A percentile compares a stretch with the other conserved stretches of the same genome.
These are phyloP conservation scores for Sclerospora graminicola DNA, from an alignment of 352 stramenopile genomes.

Conservation along the genomic window DNA sequence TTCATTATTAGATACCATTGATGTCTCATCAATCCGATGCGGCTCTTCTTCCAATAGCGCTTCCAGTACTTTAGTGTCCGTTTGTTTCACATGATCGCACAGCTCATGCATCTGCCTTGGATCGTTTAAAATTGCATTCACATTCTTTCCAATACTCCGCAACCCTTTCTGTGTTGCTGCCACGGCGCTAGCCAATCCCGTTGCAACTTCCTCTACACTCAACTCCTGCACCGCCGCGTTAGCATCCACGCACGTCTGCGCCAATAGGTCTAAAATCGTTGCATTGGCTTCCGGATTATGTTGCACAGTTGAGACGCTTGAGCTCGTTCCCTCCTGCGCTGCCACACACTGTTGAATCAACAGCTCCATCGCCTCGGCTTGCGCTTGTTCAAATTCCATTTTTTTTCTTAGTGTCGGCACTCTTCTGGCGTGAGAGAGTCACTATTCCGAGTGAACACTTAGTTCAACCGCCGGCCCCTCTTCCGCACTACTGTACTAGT, in stretches of 20 bases:
- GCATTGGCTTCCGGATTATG: slow-evolving; percentile 21
- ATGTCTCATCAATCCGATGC: background rate
- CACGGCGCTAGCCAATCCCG: slow-evolving; percentile 40
- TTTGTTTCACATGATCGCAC: slow-evolving; percentile 39
- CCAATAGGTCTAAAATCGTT: slow-evolving; percentile 56
- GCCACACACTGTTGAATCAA: slow-evolving; percentile 42
- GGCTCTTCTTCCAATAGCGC: slow-evolving; percentile 11
- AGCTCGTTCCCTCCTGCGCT: background rate
- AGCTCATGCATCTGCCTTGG: slow-evolving; percentile 49
- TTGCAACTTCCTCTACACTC: slow-evolving; percentile 40
- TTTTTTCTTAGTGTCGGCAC: background rate
- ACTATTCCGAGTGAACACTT: background rate
- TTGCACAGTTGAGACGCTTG: background rate
- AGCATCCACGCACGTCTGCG: slow-evolving; percentile 52
- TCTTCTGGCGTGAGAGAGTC: background rate
- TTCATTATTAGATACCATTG: background rate
- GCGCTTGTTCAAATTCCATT: slow-evolving; percentile 32
- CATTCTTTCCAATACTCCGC: slow-evolving; percentile 41
- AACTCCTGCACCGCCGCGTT: slow-evolving; percentile 41
- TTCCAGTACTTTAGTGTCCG: slow-evolving; percentile 36
- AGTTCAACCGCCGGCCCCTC: too few relatives aligned
- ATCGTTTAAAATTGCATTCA: slow-evolving; percentile 50
- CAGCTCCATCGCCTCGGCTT: slow-evolving; percentile 45
- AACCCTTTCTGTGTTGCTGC: slow-evolving; percentile 51
- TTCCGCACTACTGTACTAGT: too few relatives aligned